These are phyloP conservation scores for Suhomyces prunicola DNA, from an alignment of 805 yeast species.

Conservation along the genomic window DNA sequence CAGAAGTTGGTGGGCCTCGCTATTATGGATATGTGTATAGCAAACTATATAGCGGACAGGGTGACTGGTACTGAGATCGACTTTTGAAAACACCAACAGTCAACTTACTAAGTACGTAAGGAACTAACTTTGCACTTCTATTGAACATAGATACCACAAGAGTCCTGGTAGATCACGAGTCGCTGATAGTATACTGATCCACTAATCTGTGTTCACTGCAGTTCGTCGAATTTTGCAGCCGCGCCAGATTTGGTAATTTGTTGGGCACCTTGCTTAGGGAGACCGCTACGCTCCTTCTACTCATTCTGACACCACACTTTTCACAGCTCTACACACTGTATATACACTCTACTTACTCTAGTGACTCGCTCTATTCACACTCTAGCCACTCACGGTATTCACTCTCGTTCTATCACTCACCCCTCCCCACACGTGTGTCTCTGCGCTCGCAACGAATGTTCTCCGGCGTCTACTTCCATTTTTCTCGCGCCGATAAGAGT, in stretches of 20 bases:
- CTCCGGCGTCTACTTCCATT: neutral
- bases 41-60: conserved; percentile 35
- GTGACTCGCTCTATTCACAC: too few relatives aligned
- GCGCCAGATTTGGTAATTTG: neutral
- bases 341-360: too few relatives aligned
- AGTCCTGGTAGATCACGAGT: too few relatives aligned
- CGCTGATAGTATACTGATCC: neutral
- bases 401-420: too few relatives aligned
- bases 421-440: neutral
- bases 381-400: too few relatives aligned
- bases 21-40: conserved; percentile 61
- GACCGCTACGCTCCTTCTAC: too few relatives aligned
- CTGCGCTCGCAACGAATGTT: neutral
- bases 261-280: neutral
- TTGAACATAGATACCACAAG: too few relatives aligned
- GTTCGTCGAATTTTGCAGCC: neutral
- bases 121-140: too few relatives aligned
- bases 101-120: too few relatives aligned
- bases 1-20: conserved; percentile 61
- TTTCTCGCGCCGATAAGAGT: neutral
- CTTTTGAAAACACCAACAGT: too few relatives aligned
- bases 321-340: too few relatives aligned
- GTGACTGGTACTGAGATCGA: conserved; percentile 6
- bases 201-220: neutral
- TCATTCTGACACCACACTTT: too few relatives aligned